Evolutionary conservation across 192 early-diverging fungal species (phyloP), one percentile per base, ranked within the genome.

Genomic region (Dimargaris cristalligena): DNA sequence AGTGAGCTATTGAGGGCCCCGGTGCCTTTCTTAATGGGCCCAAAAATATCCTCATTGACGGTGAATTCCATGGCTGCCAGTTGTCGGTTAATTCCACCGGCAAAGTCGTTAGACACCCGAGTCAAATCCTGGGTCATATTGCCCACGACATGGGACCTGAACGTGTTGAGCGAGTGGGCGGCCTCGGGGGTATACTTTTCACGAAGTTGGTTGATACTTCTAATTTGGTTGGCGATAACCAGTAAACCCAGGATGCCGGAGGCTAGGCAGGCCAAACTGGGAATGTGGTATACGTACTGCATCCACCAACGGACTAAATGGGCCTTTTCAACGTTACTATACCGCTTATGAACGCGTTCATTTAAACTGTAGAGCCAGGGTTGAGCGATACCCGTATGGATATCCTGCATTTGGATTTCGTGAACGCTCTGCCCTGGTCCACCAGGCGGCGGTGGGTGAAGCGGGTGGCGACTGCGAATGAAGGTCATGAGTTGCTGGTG

Each of bases 231-330:
- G 3, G 60, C 18, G 9, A 74, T 63, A 1, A 51, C 18, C 22
- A 61, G 29, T 1, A 74, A 28, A 0, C 73, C 73, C 30, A 74
- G 22, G 23, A 58, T 33, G 9, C 73, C 73, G 28, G 69, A 66
- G 2, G 61, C n/a, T 25, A 74, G 63, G 55, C 73, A 74, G 2
- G 69, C 73, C 22, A 74, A 55, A 29, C 69, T 67, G 3, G 73
- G 73, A 13, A 69, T 60, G 46, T 71, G 67, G 44, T 56, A 50
- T 23, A 71, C 52, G 31, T 74, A 74, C 50, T 74, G 60, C 11
- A 65, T 23, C 57, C 54, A 74, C 73, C 73, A 74, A 58, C 73
- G 73, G 67, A 57, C 33, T 34, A 57, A 35, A 34, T 57, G 55
- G n/a, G 55, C 55, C 33, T 35, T 4, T 16, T 32, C 55, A 18